Evolutionary conservation across 768 basidiomycete species (phyloP), one percentile per base, ranked within the genome.

Genomic region (Agaricus blazei): DNA sequence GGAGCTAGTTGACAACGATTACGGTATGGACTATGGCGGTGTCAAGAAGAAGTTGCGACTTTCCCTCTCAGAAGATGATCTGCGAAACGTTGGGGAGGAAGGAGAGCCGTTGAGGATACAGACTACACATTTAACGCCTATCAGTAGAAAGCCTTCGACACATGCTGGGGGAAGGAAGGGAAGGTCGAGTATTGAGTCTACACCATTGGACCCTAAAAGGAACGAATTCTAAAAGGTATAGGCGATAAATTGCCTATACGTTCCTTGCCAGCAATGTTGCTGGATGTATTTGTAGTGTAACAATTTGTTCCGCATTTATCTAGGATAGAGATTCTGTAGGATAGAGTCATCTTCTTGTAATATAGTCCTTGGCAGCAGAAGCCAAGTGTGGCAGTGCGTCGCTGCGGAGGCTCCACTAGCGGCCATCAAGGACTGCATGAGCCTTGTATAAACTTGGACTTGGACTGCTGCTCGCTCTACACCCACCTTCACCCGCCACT

Each of bases 121-220:
- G 56, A 73, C 34, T 34, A 34, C 26, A 34, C 31, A 75, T 36
- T 73, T 75, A 31, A 84, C 85, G 9, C 85, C 84, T 6, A 75
- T 90, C 47, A 89, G 88, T 11, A 76, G 83, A 57, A 83, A 82
- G 57, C 84, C 84, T 11, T 87, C 87, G 51, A 67, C 61, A 6
- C 71, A 50, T 50, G 48, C 29, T 36, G 48, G 34, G 4, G 42
- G 83, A 57, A 79, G 75, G 57, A 83, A 81, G 66, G 79, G 78
- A 43, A 73, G 81, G 58, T 70, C 70, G 51, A 83, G 81, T 63
- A 60, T 76, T 57, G 74, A 79, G 50, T 67, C 65, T 28, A 73
- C 72, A 19, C 73, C 75, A 37, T 64, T 77, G 54, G 70, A 73
- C 9, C 28, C 41, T 19, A 36, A 36, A 24, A 36, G 52, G 31